phyloP scores from a whole-genome alignment of 177 flowering plant species.

The Vitis hybrid region DNA sequence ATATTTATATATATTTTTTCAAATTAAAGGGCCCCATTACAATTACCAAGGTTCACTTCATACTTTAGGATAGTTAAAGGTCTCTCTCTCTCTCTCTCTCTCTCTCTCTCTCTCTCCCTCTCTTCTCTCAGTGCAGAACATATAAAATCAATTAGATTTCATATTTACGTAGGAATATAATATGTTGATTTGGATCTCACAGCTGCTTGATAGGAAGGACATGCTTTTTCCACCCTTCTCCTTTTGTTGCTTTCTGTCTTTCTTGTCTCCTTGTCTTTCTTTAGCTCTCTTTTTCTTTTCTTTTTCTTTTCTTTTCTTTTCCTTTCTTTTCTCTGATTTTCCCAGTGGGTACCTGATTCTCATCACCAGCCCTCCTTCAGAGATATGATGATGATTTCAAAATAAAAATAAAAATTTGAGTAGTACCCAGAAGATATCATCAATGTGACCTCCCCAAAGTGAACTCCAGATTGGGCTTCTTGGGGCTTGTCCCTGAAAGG shows the following conservation, averaged over 20 bases:
- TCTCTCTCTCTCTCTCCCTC: slow-evolving; percentile 24
- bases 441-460: slow-evolving; percentile 78
- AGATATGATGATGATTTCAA: slow-evolving; percentile 46
- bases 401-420: slow-evolving; percentile 20
- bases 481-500: slow-evolving; percentile 49
- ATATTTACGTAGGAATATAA: slow-evolving; percentile 53
- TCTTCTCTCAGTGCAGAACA: slow-evolving; percentile 19
- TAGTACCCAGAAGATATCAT: slow-evolving; percentile 7
- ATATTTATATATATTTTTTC: slow-evolving; percentile 4
- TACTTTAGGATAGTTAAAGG: slow-evolving; percentile 37
- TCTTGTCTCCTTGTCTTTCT: slow-evolving; percentile 58
- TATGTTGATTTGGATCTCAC: slow-evolving; percentile 43
- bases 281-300: slow-evolving; percentile 27
- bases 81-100: slow-evolving; percentile 24
- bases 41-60: slow-evolving; percentile 48
- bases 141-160: slow-evolving; percentile 48
- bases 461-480: slow-evolving; percentile 87
- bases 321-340: slow-evolving; percentile 30
- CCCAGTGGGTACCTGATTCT: slow-evolving; percentile 62
- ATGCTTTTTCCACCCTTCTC: slow-evolving; percentile 35
- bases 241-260: slow-evolving; percentile 68
- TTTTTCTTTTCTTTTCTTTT: slow-evolving; percentile 20
- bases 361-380: slow-evolving; percentile 21
- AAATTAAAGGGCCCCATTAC: slow-evolving; percentile 39
- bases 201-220: slow-evolving; percentile 34